These are phyloP conservation scores for Lasiosphaeria miniovina DNA, from an alignment of 495 filamentous ascomycete genomes.

Conservation along the genomic window DNA sequence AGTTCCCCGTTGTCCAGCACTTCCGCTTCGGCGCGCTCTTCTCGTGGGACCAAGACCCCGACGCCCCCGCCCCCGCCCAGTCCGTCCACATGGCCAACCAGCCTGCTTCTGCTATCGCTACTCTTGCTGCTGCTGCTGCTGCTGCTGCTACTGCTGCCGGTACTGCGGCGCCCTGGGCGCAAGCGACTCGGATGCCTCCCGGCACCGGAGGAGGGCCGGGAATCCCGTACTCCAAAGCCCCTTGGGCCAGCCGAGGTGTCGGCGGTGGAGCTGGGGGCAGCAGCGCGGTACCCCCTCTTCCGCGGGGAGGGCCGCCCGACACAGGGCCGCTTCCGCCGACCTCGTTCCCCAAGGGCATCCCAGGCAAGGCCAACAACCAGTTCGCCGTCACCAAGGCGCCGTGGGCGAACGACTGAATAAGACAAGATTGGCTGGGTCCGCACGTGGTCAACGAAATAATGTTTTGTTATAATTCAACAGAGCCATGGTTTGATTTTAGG, in stretches of 20 bases:
- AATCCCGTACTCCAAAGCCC: conserved; percentile 35
- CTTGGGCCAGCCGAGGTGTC: conserved; percentile 13
- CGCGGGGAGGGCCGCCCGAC: conserved; percentile 22
- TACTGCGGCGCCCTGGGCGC: conserved; percentile 42
- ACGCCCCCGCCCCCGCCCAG: conserved; percentile 43
- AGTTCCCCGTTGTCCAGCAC: conserved; percentile 96
- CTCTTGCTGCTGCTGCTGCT: conserved; percentile 12
- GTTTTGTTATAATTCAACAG: no score
- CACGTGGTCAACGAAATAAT: no score
- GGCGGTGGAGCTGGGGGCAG: conserved; percentile 5
- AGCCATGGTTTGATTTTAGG: no score
- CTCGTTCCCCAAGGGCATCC: conserved; percentile 22
- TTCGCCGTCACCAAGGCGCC: conserved; percentile 33
- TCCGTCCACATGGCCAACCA: conserved; percentile 60
- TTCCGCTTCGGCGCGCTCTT: conserved; percentile 90
- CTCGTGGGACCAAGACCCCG: conserved; percentile 73
- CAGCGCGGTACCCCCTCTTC: conserved; percentile 6
- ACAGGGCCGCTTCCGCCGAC: conserved; percentile 24
- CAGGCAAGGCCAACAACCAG: conserved; percentile 30
- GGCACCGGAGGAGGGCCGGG: conserved; percentile 19
- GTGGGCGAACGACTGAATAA: conserved; percentile 14
- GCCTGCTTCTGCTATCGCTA: conserved; percentile 32
- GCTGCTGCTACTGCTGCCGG: conserved; percentile 12
- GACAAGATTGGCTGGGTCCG: no score
- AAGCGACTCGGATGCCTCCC: conserved; percentile 31